These are phyloP conservation scores for Raffaelea albimanens DNA, from an alignment of 2,329 filamentous ascomycete species.

Conservation along the genomic window DNA sequence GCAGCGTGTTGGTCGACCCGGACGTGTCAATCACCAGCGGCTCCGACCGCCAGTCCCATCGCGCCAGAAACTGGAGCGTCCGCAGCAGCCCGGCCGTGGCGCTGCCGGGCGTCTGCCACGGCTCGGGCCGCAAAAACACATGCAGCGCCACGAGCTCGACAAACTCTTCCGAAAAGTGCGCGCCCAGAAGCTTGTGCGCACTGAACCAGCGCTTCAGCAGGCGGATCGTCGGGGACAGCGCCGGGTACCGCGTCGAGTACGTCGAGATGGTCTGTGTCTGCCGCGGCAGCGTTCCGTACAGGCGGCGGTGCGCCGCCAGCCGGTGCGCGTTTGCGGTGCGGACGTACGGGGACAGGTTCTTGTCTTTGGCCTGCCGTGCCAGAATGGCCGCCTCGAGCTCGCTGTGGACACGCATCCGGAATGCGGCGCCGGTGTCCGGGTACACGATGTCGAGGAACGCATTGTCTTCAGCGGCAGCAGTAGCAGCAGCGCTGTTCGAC, in stretches of 20 bases:
- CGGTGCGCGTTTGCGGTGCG: constrained; percentile 62
- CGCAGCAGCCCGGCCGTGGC: constrained; percentile 72
- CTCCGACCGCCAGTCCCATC: constrained; percentile 86
- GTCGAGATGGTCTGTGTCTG: constrained; percentile 76
- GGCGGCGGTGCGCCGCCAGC: constrained; percentile 60
- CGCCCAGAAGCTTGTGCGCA: constrained; percentile 69
- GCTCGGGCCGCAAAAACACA: constrained; percentile 71
- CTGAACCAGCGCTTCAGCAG: constrained; percentile 86
- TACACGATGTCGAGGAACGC: constrained; percentile 77
- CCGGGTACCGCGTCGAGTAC: constrained; percentile 68
- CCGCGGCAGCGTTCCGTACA: constrained; percentile 62
- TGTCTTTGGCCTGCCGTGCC: constrained; percentile 69
- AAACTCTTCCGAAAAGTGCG: constrained; percentile 69
- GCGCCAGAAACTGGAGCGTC: constrained; percentile 67
- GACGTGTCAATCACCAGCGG: constrained; percentile 73
- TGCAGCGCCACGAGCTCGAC: constrained; percentile 75
- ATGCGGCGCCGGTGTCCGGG: constrained; percentile 55
- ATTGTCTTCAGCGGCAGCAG: constrained; percentile 64
- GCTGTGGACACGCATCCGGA: constrained; percentile 80
- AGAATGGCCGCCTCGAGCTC: constrained; percentile 78
- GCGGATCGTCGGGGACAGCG: constrained; percentile 73
- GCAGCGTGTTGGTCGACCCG: constrained; percentile 35
- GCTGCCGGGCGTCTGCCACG: constrained; percentile 70
- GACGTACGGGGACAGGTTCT: constrained; percentile 51
- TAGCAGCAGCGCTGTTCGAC: constrained; percentile 58